Percentiles rank a stretch among this genome's conserved stretches.
Conservation (phyloP, 1,284 basidiomycete genomes). For the Apiotrichum porosum region DNA sequence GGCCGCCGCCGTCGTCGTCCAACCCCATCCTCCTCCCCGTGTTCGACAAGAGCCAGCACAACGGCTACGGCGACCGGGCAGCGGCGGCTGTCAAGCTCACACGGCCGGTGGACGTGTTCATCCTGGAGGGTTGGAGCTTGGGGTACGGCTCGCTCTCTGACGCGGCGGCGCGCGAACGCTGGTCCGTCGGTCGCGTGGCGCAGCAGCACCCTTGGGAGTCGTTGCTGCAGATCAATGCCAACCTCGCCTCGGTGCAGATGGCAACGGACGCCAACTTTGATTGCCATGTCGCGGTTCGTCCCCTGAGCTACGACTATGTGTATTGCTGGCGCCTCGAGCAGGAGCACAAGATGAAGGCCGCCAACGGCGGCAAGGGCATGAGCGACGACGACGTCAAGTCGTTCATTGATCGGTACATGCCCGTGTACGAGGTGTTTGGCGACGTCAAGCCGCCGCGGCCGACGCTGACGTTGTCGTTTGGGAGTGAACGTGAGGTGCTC, state of each 20-base stretch:
- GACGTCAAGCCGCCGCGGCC: constrained; percentile 14
- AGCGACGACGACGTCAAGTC: constrained; percentile 67
- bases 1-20: not conserved
- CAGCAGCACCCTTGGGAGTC: constrained; percentile 19
- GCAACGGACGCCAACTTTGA: constrained; percentile 15
- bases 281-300: constrained; percentile 31
- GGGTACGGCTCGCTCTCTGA: constrained; percentile 45
- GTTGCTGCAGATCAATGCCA: constrained; percentile 25
- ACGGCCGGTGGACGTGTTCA: constrained; percentile 68
- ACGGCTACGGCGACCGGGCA: constrained; percentile 73
- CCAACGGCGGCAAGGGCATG: constrained; percentile 82
- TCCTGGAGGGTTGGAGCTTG: constrained; percentile 60
- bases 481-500: constrained; percentile 29
- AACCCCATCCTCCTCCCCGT: too few relatives aligned
- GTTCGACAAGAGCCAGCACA: constrained; percentile 78
- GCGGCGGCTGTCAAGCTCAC: not conserved
- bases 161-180: constrained; percentile 45
- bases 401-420: constrained; percentile 54
- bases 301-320: constrained; percentile 29
- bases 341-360: constrained; percentile 77
- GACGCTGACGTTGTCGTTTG: constrained; percentile 27
- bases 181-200: constrained; percentile 16
- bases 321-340: constrained; percentile 73
- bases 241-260: constrained; percentile 25
- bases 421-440: constrained; percentile 29